Base-by-base conservation (phyloP, 2,329 filamentous ascomycete genomes). In the Ophiostoma quercus region DNA sequence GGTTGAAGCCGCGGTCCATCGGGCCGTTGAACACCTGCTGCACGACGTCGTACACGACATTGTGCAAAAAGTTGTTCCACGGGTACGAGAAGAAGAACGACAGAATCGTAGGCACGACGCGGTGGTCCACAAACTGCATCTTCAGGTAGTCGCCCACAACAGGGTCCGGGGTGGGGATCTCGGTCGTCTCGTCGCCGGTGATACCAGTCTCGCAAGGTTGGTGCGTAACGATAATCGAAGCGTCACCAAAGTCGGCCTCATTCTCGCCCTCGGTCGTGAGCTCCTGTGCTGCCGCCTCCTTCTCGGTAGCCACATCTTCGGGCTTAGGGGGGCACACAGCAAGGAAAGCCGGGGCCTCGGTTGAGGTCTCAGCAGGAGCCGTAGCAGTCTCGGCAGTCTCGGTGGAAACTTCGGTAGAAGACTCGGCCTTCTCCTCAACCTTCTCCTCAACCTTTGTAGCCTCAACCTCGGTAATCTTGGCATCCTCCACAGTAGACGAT, bases 21-120 rank as follows among this genome's bases (percentile, higher is more conserved):
- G 93, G 93, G 9, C 95, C 95, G 77, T 99, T 99, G 79, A 99
- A 98, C 0, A 99, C 95, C 82, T 99, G 95, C 79, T 99, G 95
- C 62, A 99, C 92, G 76, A 99, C 94, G 78, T 99, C 95, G 78
- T 99, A 99, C 66, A 99, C 95, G 62, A 99, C 95, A 77, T 99
- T 99, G 80, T 99, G 95, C 63, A 99, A 85, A 77, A 99, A 99
- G 79, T 99, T 99, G 80, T 99, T 99, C 95, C 95, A 99, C 0
- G 95, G 94, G 76, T 98, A 99, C 71, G 90, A 88, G 83, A 99
- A 99, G 81, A 99, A 99, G 82, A 98, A 98, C 70, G 93, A 92
- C 92, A 99, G 81, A 76, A 99, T 98, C 1, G 93, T 97, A 37
- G 95, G 95, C 68, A 99, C 94, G 73, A 99, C 95, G 74, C 89